Base-by-base conservation (phyloP, 108 stramenopile species). In the Nitzschia sp. region DNA sequence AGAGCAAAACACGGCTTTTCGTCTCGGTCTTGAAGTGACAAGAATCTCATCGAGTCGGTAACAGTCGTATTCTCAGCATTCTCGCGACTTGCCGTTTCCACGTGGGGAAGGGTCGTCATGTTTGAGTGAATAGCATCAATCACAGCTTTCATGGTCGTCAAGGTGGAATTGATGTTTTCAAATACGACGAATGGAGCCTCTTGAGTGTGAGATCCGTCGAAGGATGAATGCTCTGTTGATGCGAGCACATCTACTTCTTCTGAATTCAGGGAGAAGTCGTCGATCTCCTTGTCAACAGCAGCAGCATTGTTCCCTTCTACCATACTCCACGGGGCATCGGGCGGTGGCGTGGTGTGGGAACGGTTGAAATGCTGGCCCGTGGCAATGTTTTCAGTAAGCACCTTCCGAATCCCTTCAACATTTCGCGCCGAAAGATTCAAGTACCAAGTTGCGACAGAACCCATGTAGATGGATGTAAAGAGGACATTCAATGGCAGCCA, bases 401-500 rank as follows among this genome's bases (percentile, higher is more conserved):
- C 13, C 26, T 24, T 58, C 15, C 27, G 57, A 28, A 58, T 58
- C 27, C 28, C 13, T 17, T 58, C 27, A 29, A 58, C 30, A 24
- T 28, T 28, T 58, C 28, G 26, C 26, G 57, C 23, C 23, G 57
- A 58, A 28, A 58, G 15, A 23, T 28, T 26, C 35, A 62, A 30
- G 36, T 62, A 62, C 38, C 35, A 45, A 9, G 29, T 62, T 38
- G 61, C 61, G 3, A 62, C 38, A 24, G 61, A 62, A 33, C 61
- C 61, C 61, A 62, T 62, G 36, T 62, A 62, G 13, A 62, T 42
- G 35, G 38, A 42, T 9, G 38, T 60, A 54, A 88, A 88, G 59
- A 75, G 63, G 9, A 88, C 53, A 13, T 68, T 76, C 0, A 73
- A 82, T 0, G 86, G 86, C 55, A 88, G 74, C 61, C 80, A 85